Evolutionary conservation across 371 early-diverging fungal species (phyloP).

Genomic region (Catenaria anguillulae): DNA sequence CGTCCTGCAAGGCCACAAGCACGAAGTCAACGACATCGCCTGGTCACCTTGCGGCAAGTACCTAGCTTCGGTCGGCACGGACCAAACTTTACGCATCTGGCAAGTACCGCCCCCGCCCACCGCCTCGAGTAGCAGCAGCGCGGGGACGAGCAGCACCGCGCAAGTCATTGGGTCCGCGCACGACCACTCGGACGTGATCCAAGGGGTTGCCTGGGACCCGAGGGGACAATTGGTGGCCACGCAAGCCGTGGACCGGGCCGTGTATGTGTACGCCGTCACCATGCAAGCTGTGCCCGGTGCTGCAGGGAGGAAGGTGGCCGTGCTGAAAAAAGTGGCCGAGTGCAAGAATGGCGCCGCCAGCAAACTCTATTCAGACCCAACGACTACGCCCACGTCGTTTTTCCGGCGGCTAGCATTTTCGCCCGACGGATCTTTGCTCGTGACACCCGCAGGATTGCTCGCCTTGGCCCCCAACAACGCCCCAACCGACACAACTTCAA

Average conservation of each 20-base stretch:
- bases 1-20: not conserved
- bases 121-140: too few relatives aligned
- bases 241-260: slow-evolving; percentile 79
- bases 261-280: too few relatives aligned
- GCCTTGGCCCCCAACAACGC: slow-evolving; percentile 29
- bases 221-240: slow-evolving; percentile 70
- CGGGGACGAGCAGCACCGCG: too few relatives aligned
- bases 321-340: not conserved
- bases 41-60: slow-evolving; percentile 86
- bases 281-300: too few relatives aligned
- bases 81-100: slow-evolving; percentile 85
- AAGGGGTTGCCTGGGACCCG: slow-evolving; percentile 94
- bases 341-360: too few relatives aligned
- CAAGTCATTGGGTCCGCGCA: slow-evolving; percentile 43
- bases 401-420: slow-evolving; percentile 78
- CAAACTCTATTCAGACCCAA: slow-evolving; percentile 53
- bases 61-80: slow-evolving; percentile 81
- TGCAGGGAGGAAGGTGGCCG: too few relatives aligned
- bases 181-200: slow-evolving; percentile 60
- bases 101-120: too few relatives aligned
- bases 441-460: slow-evolving; percentile 67
- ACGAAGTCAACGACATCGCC: slow-evolving; percentile 82
- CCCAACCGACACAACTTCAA: slow-evolving; percentile 17
- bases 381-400: slow-evolving; percentile 78
- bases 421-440: slow-evolving; percentile 73